Evolutionary conservation across 1,284 basidiomycete genomes (phyloP), one percentile per base, ranked within the genome.

Genomic region (Ceratobasidium theobromae): DNA sequence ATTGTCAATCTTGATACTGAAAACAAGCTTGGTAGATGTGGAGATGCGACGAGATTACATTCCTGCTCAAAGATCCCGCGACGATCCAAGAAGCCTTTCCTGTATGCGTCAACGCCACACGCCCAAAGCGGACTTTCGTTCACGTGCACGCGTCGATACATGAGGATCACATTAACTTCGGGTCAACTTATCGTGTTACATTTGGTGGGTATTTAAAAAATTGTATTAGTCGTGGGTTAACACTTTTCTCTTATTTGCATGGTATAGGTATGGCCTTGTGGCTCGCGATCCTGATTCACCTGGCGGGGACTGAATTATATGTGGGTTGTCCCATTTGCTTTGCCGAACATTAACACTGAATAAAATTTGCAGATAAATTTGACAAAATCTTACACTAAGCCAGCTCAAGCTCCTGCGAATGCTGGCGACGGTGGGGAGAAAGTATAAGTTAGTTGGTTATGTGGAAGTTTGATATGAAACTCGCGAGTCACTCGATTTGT

Each of bases 11-110:
- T n/a, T 23, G 21, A 6, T 23, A 14, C 21, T 33, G 27, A 27
- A 8, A 23, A 18, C 18, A 51, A 9, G 21, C 21, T 28, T 53
- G 18, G 8, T 48, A 69, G 69, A 48, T 69, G 41, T 68, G 66
- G 66, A 68, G 53, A 45, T 69, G 69, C 32, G 67, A 65, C 32
- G 69, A 69, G 30, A 53, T 69, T 18, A 53, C 38, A 14, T 69
- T 66, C 27, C 40, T 69, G 32, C 49, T 64, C 35, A 45, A 67
- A 14, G 43, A 49, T 28, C 32, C 54, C 18, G 53, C 0, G n/a
- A 38, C 46, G 16, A 23, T 54, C 48, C 23, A 51, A 14, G 27
- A 52, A 3, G 27, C 45, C 3, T 69, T 57, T 43, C 67, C 69
- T 21, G 32, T 65, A 38, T 69, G 69, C 54, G 38, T 52, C 25